A percentile compares a stretch with the other conserved stretches of the same genome.
Conservation (phyloP, 2,329 filamentous ascomycete species). For the Microdochium nivale region DNA sequence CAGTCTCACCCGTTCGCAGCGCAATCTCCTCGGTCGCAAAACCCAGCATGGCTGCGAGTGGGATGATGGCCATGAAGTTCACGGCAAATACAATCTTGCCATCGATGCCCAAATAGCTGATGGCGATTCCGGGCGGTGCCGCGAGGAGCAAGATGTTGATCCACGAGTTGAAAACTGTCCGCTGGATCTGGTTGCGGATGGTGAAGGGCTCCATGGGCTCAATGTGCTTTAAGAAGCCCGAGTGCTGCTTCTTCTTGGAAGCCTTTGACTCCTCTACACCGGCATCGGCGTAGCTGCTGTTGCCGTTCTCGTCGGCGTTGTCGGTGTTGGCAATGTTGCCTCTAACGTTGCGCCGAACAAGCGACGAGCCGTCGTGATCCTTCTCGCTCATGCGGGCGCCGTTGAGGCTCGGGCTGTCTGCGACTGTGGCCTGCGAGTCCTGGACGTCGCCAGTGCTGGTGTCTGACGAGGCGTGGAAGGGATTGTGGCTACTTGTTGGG, state of each 20-base stretch:
- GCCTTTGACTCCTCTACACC: constrained; percentile 23
- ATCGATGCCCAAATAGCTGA: constrained; percentile 52
- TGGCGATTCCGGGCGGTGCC: constrained; percentile 70
- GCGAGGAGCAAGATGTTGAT: constrained; percentile 76
- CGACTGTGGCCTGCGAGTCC: not conserved
- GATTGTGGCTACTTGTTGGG: not conserved
- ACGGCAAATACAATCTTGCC: constrained; percentile 60
- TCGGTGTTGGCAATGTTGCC: constrained; percentile 8
- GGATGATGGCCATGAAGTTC: constrained; percentile 91
- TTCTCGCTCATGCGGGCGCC: not conserved
- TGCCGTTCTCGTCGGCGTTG: constrained; percentile 15
- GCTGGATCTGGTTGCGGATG: constrained; percentile 56
- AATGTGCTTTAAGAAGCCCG: constrained; percentile 34
- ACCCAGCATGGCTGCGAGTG: constrained; percentile 76
- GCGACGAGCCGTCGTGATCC: not conserved
- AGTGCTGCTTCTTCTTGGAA: constrained; percentile 29
- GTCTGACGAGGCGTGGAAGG: not conserved
- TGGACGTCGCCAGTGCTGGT: not conserved
- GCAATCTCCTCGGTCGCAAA: constrained; percentile 90
- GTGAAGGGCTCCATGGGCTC: constrained; percentile 49
- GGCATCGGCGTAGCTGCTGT: constrained; percentile 14
- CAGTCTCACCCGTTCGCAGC: constrained; percentile 69
- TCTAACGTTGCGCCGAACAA: constrained; percentile 10
- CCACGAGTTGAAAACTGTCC: constrained; percentile 74
- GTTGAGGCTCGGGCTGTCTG: not conserved